These are phyloP conservation scores for Dictyophora rubrovolvata DNA, from an alignment of 768 basidiomycete genomes.

Conservation along the genomic window DNA sequence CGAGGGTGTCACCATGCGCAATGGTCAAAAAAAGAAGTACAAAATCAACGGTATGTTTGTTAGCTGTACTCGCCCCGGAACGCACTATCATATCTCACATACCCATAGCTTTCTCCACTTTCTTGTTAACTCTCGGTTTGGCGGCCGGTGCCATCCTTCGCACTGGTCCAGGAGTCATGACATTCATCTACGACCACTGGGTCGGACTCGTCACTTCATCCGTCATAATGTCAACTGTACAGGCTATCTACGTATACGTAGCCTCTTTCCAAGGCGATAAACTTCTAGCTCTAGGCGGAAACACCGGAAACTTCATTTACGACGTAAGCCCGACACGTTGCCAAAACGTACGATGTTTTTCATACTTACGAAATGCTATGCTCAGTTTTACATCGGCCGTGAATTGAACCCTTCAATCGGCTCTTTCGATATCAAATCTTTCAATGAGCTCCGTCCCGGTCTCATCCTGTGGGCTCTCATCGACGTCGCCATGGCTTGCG, in stretches of 20 bases:
- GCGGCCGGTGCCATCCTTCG: conserved; percentile 58
- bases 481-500: conserved; percentile 84
- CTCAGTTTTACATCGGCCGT: conserved; percentile 90
- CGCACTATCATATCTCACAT: neutral
- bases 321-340: conserved; percentile 49
- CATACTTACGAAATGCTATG: neutral
- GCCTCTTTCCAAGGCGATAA: conserved; percentile 58
- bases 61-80: neutral
- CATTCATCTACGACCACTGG: conserved; percentile 89
- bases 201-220: conserved; percentile 80
- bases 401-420: conserved; percentile 85
- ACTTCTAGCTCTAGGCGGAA: conserved; percentile 86
- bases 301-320: conserved; percentile 77
- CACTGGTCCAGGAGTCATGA: conserved; percentile 70
- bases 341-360: neutral
- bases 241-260: conserved; percentile 62
- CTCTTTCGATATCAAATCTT: conserved; percentile 63
- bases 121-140: conserved; percentile 71
- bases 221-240: conserved; percentile 63
- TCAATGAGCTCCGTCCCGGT: conserved; percentile 82
- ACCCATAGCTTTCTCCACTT: conserved; percentile 69
- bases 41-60: conserved; percentile 80
- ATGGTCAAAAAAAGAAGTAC: conserved; percentile 70
- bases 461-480: conserved; percentile 87
- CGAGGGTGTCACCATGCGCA: conserved; percentile 60